phyloP scores from a whole-genome alignment of 495 filamentous ascomycete genomes.

The Astrothelium subdiscretum region DNA sequence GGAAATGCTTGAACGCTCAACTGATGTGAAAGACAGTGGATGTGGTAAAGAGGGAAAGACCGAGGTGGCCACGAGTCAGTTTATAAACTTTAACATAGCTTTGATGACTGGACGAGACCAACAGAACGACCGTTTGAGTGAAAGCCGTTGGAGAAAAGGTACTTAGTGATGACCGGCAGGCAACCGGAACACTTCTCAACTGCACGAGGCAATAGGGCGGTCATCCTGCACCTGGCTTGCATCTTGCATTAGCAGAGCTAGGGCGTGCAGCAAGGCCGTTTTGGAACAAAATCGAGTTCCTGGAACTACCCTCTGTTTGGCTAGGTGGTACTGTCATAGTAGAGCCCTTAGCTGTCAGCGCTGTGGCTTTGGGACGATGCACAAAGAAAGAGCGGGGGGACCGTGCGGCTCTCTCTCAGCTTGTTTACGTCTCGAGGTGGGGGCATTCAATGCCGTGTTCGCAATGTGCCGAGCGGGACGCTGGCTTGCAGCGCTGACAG shows the following conservation, averaged over 20 bases:
- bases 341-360: neutral
- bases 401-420: neutral
- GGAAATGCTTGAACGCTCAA: neutral
- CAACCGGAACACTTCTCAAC: neutral
- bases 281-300: neutral
- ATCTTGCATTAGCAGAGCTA: slow-evolving; percentile 2
- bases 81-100: neutral
- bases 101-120: slow-evolving; percentile 1
- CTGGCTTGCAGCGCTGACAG: neutral
- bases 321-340: neutral
- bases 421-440: neutral
- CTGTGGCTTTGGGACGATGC: slow-evolving; percentile 1
- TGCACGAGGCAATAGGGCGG: neutral
- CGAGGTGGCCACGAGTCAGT: neutral
- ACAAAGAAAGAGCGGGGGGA: neutral
- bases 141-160: neutral
- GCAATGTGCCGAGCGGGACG: neutral
- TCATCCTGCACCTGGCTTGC: neutral
- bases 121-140: neutral
- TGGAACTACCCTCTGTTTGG: neutral
- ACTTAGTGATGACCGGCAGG: slow-evolving; percentile 1
- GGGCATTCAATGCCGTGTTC: neutral
- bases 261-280: slow-evolving; percentile 1
- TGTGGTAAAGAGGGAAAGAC: neutral
- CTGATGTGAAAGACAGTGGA: neutral